phyloP scores from a whole-genome alignment of 2,329 filamentous ascomycete species.

The Xylaria sp. region DNA sequence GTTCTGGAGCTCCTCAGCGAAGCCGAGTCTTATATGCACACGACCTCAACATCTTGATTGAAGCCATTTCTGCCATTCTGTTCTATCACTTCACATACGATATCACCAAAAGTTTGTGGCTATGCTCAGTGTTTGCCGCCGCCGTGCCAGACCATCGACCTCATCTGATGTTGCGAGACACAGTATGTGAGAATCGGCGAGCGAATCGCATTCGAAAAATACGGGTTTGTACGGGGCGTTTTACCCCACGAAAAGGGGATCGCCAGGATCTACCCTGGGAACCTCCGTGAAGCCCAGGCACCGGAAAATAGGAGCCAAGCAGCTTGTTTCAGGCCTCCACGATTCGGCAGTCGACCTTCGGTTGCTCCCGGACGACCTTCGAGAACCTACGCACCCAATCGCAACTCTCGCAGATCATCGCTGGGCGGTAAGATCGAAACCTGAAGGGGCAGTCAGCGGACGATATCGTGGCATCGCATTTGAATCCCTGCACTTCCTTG shows the following conservation, averaged over 20 bases:
- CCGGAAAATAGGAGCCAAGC: constrained; percentile 14
- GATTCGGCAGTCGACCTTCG: neutral
- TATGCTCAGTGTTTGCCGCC: constrained; percentile 27
- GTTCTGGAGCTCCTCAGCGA: neutral
- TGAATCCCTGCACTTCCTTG: neutral
- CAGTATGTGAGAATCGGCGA: constrained; percentile 30
- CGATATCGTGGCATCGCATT: constrained; percentile 6
- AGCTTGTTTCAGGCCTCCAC: constrained; percentile 27
- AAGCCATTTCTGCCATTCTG: constrained; percentile 14
- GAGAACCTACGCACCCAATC: constrained; percentile 15
- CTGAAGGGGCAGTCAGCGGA: neutral
- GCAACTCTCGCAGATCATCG: constrained; percentile 7
- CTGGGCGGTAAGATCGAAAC: neutral
- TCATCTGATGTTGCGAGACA: constrained; percentile 37
- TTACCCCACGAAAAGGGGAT: constrained; percentile 17
- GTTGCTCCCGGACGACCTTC: neutral
- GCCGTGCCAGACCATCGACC: constrained; percentile 2
- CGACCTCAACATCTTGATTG: neutral
- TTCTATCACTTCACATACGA: constrained; percentile 1
- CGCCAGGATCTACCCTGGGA: constrained; percentile 28
- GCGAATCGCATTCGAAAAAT: constrained; percentile 36
- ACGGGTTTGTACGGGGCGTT: neutral
- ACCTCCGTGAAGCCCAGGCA: neutral
- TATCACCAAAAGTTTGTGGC: constrained; percentile 22
- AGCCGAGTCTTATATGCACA: constrained; percentile 23